Evolutionary conservation across 148 eudicot genomes (phyloP).

Genomic region (Rhododendron griersonianum): DNA sequence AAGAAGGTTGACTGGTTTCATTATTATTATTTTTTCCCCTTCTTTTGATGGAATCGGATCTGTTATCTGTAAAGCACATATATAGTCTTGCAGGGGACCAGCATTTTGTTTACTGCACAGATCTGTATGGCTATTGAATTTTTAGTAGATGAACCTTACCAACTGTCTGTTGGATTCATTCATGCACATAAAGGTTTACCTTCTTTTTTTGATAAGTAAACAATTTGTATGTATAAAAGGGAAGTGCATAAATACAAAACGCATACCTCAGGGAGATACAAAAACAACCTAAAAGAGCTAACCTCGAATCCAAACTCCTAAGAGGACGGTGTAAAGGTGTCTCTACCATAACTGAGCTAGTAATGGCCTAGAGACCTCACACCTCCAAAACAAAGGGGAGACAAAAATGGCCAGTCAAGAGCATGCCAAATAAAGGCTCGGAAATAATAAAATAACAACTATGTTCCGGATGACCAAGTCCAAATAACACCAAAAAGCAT

Average conservation of each 20-base stretch:
- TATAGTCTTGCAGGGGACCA: background rate
- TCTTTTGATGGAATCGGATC: background rate
- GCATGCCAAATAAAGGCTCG: background rate
- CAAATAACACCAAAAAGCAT: background rate
- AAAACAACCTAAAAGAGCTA: background rate
- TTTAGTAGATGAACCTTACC: background rate
- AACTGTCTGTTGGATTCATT: background rate
- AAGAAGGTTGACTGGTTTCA: background rate
- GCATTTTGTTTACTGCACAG: background rate
- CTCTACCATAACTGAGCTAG: background rate
- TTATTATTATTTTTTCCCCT: background rate
- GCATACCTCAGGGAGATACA: background rate
- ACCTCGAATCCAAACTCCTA: background rate
- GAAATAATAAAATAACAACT: no score
- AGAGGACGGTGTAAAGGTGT: background rate
- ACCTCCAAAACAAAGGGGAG: background rate
- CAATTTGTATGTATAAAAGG: background rate
- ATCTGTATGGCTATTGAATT: background rate
- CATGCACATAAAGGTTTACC: background rate
- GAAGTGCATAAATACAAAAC: background rate
- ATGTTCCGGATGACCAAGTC: background rate
- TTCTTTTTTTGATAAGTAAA: background rate
- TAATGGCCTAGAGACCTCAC: background rate
- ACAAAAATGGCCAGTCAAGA: background rate
- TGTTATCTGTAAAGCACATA: background rate